Evolutionary conservation across 2,329 filamentous ascomycete genomes (phyloP), one percentile per base, ranked within the genome.

Genomic region (Capronia americana): DNA sequence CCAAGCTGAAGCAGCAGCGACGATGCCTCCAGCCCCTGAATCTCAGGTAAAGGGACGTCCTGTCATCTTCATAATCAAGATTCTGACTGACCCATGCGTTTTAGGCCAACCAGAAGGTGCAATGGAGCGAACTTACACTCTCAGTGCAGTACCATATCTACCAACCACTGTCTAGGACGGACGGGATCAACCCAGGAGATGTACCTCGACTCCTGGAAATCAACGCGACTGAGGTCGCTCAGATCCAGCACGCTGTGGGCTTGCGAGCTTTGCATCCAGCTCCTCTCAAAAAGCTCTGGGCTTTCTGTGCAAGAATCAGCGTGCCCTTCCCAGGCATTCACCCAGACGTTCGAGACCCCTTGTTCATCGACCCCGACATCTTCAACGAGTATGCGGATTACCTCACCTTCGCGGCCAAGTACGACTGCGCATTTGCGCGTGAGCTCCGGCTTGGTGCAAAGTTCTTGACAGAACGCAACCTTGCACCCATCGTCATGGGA

Each of bases 91-190:
- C 44, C 51, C 17, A 55, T 48, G n/a, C 23, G 17, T 32, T 44
- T 32, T 46, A 66, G 64, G 51, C 44, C 12, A 24, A 51, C 3
- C 4, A 38, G n/a, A 23, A 12, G n/a, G 44, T 46, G 2, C 57
- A 57, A n/a, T 70, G 68, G 68, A 26, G 38, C 28, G 46, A 51
- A 32, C 57, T 70, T 30, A 60, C 68, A 1, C 30, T 68, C 26
- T 68, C 65, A 38, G 5, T 70, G 34, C 65, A 70, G 56, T 60
- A 61, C 38, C 68, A 66, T 24, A 68, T 70, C 60, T 70, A 64
- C 63, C 57, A 26, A 34, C 20, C 14, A 3, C 5, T 68, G 17
- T 51, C 24, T 14, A 20, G 4, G 7, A 4, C 23, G 14, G 48
- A 64, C 54, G 12, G 56, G 8, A 46, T 50, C 3, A 23, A 11